Conservation (phyloP, 1,284 basidiomycete genomes). For the Xerocomus amazonicus region DNA sequence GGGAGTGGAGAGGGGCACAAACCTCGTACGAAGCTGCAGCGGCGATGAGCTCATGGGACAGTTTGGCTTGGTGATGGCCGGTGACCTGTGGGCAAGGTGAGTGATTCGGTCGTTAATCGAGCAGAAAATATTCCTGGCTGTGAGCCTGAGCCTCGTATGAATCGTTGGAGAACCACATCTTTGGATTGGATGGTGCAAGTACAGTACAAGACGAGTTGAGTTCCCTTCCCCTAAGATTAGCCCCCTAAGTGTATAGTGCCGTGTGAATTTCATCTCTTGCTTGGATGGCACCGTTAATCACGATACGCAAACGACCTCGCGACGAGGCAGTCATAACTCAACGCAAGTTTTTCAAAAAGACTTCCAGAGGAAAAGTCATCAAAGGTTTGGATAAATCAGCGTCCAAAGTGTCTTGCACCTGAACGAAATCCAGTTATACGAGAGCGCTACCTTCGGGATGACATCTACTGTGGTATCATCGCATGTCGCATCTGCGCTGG, state of each 20-base stretch:
- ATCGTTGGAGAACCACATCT: conserved; percentile 6
- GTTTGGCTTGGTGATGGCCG: conserved; percentile 17
- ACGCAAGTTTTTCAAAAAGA: conserved; percentile 93
- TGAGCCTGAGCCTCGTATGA: conserved; percentile 25
- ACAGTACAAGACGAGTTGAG: too few species aligned
- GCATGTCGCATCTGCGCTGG: conserved; percentile 63
- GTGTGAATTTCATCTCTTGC: not conserved
- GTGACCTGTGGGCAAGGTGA: conserved; percentile 16
- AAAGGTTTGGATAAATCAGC: conserved; percentile 54
- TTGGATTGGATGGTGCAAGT: not conserved
- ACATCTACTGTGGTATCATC: conserved; percentile 87
- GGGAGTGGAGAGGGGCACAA: not conserved
- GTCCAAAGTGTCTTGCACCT: not conserved
- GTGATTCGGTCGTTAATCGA: not conserved
- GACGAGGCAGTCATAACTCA: conserved; percentile 76
- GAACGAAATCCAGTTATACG: conserved; percentile 63
- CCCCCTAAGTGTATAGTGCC: not conserved
- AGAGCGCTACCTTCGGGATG: conserved; percentile 91
- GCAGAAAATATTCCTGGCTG: conserved; percentile 6
- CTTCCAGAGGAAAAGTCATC: conserved; percentile 89
- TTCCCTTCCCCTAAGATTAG: too few species aligned
- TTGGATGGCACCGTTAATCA: not conserved
- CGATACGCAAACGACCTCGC: conserved; percentile 72
- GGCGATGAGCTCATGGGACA: conserved; percentile 28
- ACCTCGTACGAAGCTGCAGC: conserved; percentile 30